Evolutionary conservation across 176 grass and related monocot genomes (phyloP), one percentile per base, ranked within the genome.

Genomic region (Triticum dicoccoides): DNA sequence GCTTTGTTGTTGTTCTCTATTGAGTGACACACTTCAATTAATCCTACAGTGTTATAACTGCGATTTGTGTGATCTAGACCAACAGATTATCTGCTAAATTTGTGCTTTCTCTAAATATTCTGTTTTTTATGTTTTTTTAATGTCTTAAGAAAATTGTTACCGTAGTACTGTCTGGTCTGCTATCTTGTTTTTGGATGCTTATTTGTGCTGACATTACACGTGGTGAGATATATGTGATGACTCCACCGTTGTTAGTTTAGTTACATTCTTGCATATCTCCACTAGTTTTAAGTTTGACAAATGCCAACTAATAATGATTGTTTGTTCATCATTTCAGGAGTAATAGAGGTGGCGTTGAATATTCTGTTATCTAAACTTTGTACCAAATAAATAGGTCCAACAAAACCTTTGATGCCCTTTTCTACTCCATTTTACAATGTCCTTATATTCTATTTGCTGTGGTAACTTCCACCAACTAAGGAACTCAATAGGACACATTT

Each of bases 381-480:
- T 71, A 82, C 70, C 44, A 5, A 15, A 77, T 77, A 69, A 85
- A 80, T 81, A 39, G 30, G 61, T 29, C 51, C 47, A 71, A 4
- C 76, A 82, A 70, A 38, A 82, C 52, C 70, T 88, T 88, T 88
- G 38, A 88, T 85, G 82, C 86, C 39, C 70, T 61, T 72, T 88
- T 88, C 52, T 74, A 69, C 32, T 73, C 76, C 52, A 38, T 71
- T 77, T 24, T 80, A 78, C 86, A 88, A 88, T 88, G 89, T 81
- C 86, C 52, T 85, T 88, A 69, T 85, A 83, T 88, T 81, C 82
- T 58, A 68, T 96, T 82, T 89, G 87, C 83, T 88, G 82, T 12
- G 91, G 88, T 42, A 92, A 94, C 74, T 92, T 88, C 59, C 76
- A 86, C 88, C 92, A 91, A 61, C 62, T 98, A 65, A 85, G 90